A percentile compares a stretch with the other conserved stretches of the same genome.
These are phyloP conservation scores for Orobanche coerulescens DNA, from an alignment of 257 asterid genomes.

Conservation along the genomic window DNA sequence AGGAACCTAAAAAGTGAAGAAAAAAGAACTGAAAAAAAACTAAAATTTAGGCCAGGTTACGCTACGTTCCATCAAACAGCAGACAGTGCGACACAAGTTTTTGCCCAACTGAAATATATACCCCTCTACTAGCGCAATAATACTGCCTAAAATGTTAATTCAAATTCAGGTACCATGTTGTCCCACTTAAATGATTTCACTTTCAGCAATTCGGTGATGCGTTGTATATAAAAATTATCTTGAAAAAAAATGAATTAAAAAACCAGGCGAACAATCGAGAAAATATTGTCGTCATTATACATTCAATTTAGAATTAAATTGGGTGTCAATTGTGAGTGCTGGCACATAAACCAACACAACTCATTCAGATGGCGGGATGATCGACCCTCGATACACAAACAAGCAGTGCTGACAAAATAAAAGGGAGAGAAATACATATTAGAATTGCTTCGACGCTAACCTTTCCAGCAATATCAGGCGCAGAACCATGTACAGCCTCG, in stretches of 20 bases:
- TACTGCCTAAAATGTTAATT: neutral
- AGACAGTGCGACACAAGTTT: too few species aligned
- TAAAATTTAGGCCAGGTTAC: too few species aligned
- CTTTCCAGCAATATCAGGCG: slow-evolving; percentile 99
- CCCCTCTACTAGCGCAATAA: too few species aligned
- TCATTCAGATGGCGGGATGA: slow-evolving; percentile 1
- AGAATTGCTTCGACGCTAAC: slow-evolving; percentile 30
- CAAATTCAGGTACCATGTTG: neutral
- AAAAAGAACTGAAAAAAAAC: too few species aligned
- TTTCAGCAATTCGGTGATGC: too few species aligned
- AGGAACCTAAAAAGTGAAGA: too few species aligned
- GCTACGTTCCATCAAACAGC: too few species aligned
- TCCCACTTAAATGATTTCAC: too few species aligned
- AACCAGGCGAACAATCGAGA: neutral
- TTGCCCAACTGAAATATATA: too few species aligned
- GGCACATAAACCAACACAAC: neutral
- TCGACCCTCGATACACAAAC: neutral
- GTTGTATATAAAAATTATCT: too few species aligned
- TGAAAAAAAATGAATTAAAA: neutral
- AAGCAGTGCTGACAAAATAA: neutral
- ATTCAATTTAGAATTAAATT: neutral
- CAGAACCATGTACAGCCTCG: slow-evolving; percentile 99
- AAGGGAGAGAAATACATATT: neutral
- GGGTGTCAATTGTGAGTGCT: neutral
- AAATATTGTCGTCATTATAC: neutral